Evolutionary conservation across 768 basidiomycete genomes (phyloP).

Genomic region (Phallus indusiatus): DNA sequence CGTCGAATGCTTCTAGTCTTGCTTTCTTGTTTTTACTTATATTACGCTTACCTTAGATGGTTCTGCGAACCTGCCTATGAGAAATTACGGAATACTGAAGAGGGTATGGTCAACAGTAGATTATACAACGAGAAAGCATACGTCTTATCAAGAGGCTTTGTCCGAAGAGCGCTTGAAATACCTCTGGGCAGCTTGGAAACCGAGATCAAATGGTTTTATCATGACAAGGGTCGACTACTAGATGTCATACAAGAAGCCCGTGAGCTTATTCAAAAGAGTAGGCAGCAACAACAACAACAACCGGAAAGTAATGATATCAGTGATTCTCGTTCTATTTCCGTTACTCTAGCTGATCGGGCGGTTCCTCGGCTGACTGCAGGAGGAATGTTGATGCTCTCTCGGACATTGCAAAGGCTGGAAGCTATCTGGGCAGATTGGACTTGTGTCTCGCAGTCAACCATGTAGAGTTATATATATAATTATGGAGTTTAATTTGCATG

Average conservation of each 20-base stretch:
- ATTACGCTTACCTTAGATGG: conserved; percentile 41
- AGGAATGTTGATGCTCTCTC: conserved; percentile 67
- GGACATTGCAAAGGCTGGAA: conserved; percentile 63
- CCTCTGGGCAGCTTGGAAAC: conserved; percentile 61
- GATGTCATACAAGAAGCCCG: conserved; percentile 61
- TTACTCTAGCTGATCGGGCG: conserved; percentile 34
- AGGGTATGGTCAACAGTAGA: conserved; percentile 84
- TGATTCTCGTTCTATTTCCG: conserved; percentile 23
- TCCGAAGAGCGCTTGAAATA: conserved; percentile 78
- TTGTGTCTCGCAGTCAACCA: neutral
- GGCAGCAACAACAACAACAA: conserved; percentile 19
- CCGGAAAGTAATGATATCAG: no score
- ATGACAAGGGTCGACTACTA: conserved; percentile 48
- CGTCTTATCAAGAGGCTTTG: conserved; percentile 81
- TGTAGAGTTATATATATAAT: neutral
- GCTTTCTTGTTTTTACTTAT: neutral
- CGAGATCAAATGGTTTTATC: conserved; percentile 71
- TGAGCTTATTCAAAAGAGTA: conserved; percentile 57
- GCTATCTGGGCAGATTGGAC: conserved; percentile 10
- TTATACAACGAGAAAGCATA: conserved; percentile 91
- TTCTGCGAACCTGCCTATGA: conserved; percentile 93
- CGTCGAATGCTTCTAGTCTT: conserved; percentile 23
- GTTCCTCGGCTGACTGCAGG: conserved; percentile 74
- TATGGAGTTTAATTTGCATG: neutral
- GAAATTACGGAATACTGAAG: conserved; percentile 82